A percentile compares a stretch with the other conserved stretches of the same genome.
Evolutionary conservation across 441 rosid species (phyloP).

Genomic region (Aquilaria agallochum): DNA sequence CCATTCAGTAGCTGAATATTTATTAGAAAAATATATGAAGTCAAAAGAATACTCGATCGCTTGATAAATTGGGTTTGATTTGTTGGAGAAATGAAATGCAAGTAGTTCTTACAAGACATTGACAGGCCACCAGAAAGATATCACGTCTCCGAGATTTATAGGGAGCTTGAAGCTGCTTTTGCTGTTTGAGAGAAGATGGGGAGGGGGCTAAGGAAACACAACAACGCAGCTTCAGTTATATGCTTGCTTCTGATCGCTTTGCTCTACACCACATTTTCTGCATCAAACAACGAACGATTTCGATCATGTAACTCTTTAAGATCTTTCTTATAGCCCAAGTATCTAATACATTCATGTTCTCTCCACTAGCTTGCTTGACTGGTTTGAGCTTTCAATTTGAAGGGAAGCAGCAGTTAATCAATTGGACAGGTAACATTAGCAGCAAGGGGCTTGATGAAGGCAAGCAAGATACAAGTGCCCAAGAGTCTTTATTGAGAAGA

Average conservation of each 20-base stretch:
- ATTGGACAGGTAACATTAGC: conserved; percentile 9
- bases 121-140: too few relatives aligned
- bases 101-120: too few relatives aligned
- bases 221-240: conserved; percentile 14
- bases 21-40: too few relatives aligned
- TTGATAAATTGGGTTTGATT: too few relatives aligned
- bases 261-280: conserved; percentile 13
- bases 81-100: too few relatives aligned
- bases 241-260: conserved; percentile 13
- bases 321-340: background rate
- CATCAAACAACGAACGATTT: conserved; percentile 2
- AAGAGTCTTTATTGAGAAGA: conserved; percentile 16
- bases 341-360: background rate
- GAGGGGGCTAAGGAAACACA: conserved; percentile 9
- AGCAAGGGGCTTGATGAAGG: background rate
- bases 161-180: conserved; percentile 2
- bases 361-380: background rate
- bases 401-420: conserved; percentile 17
- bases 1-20: too few relatives aligned
- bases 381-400: conserved; percentile 6
- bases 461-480: conserved; percentile 2
- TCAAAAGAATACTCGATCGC: too few relatives aligned
- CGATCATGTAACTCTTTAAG: conserved; percentile 13
- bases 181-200: conserved; percentile 12
- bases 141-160: too few relatives aligned